phyloP scores from a whole-genome alignment of 768 basidiomycete genomes.

The Paxillus involutus region DNA sequence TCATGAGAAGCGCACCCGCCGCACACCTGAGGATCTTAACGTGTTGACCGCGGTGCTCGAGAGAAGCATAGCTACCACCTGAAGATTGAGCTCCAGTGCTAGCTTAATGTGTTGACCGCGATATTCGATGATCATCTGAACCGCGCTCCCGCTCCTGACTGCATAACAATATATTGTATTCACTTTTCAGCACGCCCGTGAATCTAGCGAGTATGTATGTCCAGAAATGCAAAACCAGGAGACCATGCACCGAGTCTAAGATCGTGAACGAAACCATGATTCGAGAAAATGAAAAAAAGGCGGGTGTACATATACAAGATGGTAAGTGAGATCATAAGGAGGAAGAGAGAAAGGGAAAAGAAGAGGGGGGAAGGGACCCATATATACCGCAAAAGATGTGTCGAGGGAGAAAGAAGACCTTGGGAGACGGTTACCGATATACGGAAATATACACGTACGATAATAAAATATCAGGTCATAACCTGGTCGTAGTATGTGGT shows the following conservation, averaged over 20 bases:
- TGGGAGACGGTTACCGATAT: background rate
- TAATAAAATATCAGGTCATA: background rate
- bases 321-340: background rate
- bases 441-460: background rate
- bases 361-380: background rate
- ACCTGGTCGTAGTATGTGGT: background rate
- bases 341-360: background rate
- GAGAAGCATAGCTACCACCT: too few relatives aligned
- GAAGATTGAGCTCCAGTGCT: too few relatives aligned
- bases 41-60: too few relatives aligned
- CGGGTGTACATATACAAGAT: conserved; percentile 8
- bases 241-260: conserved; percentile 1
- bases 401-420: background rate
- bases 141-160: too few relatives aligned
- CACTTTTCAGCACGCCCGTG: background rate
- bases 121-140: too few relatives aligned
- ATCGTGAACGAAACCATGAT: background rate
- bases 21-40: too few relatives aligned
- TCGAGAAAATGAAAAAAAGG: background rate
- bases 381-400: background rate
- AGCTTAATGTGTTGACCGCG: too few relatives aligned
- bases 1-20: too few relatives aligned
- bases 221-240: conserved; percentile 6
- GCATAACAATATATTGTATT: background rate
- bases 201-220: conserved; percentile 12